Base-by-base conservation (phyloP, 441 rosid genomes). In the Populus hybrid region DNA sequence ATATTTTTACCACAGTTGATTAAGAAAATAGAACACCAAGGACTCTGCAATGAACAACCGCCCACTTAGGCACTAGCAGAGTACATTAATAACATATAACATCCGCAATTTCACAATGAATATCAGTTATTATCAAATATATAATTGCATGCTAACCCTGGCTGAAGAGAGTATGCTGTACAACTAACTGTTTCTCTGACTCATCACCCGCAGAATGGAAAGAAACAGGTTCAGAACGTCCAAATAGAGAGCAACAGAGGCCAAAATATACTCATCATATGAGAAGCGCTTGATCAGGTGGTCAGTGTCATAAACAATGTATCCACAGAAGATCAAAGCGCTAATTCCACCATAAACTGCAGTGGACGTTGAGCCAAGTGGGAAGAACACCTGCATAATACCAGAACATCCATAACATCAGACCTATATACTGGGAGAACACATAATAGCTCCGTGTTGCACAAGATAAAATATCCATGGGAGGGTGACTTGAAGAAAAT, bases 251-350 rank as follows among this genome's bases (percentile, higher is more conserved):
- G 91, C 71, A 21, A 82, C 90, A 0, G 98, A 92, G 42, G 98
- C 98, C 81, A 90, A 84, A 35, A 93, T 92, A 87, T 92, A 89
- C 28, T 93, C 91, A 35, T 93, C 98, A 16, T 93, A 93, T 0
- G 95, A 84, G 88, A 88, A 91, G 66, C 95, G 94, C 84, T 93
- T 93, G 81, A 93, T 93, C 80, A 93, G 83, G 82, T 90, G 88
- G 85, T 93, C 88, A 0, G 98, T 93, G 84, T 93, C 95, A 8
- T 89, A 93, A 36, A 93, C 86, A 23, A 93, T 87, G 90, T 90
- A 93, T 6, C 97, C 97, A 2, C 93, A 86, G 89, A 92, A 93
- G 67, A 92, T 81, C 80, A 93, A 12, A 18, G 98, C 95, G 74
- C 95, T 85, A 61, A 92, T 70, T 78, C 90, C 98, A 32, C 97